Conservation (phyloP, 2,329 filamentous ascomycete species). For the Aureobasidium musti region DNA sequence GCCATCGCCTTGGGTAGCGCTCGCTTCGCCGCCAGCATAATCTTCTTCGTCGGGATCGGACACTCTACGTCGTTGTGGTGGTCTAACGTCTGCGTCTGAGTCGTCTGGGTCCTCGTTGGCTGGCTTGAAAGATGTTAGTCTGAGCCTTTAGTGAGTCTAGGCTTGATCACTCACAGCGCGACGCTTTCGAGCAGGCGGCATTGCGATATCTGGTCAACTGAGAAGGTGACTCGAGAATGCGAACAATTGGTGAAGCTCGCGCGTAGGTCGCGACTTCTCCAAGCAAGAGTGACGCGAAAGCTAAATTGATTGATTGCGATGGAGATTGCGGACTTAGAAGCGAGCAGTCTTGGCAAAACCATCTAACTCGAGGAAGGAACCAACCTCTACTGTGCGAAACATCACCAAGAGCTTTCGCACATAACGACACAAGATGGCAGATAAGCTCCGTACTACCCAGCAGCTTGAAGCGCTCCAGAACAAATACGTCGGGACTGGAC, state of each 20-base stretch:
- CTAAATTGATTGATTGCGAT: constrained; percentile 9
- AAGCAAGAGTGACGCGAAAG: constrained; percentile 9
- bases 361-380: constrained; percentile 3
- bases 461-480: constrained; percentile 96
- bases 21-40: constrained; percentile 32
- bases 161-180: constrained; percentile 34
- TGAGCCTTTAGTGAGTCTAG: no score
- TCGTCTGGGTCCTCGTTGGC: constrained; percentile 35
- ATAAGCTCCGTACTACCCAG: constrained; percentile 96
- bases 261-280: constrained; percentile 22
- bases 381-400: background rate
- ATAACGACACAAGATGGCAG: constrained; percentile 59
- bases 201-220: background rate
- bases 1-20: constrained; percentile 35
- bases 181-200: constrained; percentile 34
- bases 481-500: constrained; percentile 93
- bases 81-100: constrained; percentile 35
- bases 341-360: constrained; percentile 12
- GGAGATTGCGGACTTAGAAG: constrained; percentile 15
- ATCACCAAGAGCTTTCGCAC: constrained; percentile 6
- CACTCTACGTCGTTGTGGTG: constrained; percentile 37
- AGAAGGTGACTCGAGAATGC: background rate
- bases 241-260: background rate
- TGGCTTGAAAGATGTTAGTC: background rate
- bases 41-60: constrained; percentile 31